Evolutionary conservation across 1,139 yeast genomes (phyloP).

Genomic region (Groenewaldozyma sp.): DNA sequence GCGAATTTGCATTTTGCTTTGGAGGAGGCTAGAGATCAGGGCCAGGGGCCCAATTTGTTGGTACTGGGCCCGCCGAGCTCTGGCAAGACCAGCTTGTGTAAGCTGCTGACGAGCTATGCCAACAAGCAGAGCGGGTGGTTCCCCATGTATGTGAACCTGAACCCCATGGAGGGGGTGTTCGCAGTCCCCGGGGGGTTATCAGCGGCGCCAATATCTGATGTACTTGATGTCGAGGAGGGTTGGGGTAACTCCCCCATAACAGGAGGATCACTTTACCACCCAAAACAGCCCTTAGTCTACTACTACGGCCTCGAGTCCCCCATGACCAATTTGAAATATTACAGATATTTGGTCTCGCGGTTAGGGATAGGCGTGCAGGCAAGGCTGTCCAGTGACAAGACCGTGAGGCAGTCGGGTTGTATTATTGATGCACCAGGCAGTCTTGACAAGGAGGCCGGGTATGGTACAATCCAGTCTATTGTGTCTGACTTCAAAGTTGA

Average conservation of each 20-base stretch:
- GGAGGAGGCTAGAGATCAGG: slow-evolving; percentile 44
- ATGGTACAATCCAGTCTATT: slow-evolving; percentile 46
- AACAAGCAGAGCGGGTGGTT: slow-evolving; percentile 51
- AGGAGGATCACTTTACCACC: slow-evolving; percentile 77
- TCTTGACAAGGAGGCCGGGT: slow-evolving; percentile 31
- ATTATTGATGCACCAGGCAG: slow-evolving; percentile 72
- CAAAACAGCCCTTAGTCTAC: slow-evolving; percentile 80
- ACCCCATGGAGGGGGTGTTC: slow-evolving; percentile 73
- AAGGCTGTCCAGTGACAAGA: slow-evolving; percentile 48
- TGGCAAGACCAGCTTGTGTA: slow-evolving; percentile 73
- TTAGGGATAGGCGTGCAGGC: slow-evolving; percentile 51
- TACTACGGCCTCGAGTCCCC: slow-evolving; percentile 64
- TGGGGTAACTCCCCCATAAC: slow-evolving; percentile 83
- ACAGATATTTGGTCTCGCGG: slow-evolving; percentile 45
- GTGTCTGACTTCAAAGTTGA: slow-evolving; percentile 49
- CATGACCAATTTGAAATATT: slow-evolving; percentile 51
- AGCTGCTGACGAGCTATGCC: slow-evolving; percentile 67
- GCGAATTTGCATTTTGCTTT: slow-evolving; percentile 69
- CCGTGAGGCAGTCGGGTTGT: slow-evolving; percentile 50
- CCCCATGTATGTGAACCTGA: slow-evolving; percentile 69
- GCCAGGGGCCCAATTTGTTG: slow-evolving; percentile 49
- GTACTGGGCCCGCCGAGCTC: slow-evolving; percentile 62
- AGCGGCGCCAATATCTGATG: slow-evolving; percentile 76
- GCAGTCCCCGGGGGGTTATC: slow-evolving; percentile 78
- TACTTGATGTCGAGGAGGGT: slow-evolving; percentile 71